Evolutionary conservation across 208 protist genomes (phyloP).

Genomic region (Crithidia brevicula): DNA sequence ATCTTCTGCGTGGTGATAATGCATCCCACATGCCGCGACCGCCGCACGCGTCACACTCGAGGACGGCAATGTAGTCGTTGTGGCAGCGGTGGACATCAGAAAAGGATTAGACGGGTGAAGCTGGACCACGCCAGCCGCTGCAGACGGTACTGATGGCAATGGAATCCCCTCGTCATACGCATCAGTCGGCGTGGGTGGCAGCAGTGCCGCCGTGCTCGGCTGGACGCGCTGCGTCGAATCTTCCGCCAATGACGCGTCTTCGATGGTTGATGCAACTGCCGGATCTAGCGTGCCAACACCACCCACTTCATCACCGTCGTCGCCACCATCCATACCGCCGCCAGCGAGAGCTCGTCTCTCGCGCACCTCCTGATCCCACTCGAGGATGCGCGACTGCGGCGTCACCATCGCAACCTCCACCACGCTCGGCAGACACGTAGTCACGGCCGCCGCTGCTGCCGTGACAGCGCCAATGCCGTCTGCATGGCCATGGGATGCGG

Average conservation of each 20-base stretch:
- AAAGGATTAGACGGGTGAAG: constrained; percentile 26
- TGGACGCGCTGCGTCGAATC: too few relatives aligned
- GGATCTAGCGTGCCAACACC: too few relatives aligned
- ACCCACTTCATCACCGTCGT: not conserved
- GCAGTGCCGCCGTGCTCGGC: too few relatives aligned
- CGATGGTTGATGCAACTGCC: too few relatives aligned
- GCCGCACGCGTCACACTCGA: not conserved
- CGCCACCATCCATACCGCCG: not conserved
- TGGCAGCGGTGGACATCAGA: not conserved
- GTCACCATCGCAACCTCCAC: not conserved
- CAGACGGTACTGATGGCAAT: too few relatives aligned
- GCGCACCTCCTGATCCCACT: constrained; percentile 19
- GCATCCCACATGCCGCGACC: not conserved
- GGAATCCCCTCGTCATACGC: too few relatives aligned
- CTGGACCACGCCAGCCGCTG: not conserved
- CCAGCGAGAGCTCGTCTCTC: too few relatives aligned
- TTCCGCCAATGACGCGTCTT: too few relatives aligned
- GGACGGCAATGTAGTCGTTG: not conserved
- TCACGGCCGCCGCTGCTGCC: not conserved
- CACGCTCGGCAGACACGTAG: not conserved
- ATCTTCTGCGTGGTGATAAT: not conserved
- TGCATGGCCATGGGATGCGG: too few relatives aligned
- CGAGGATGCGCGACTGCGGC: constrained; percentile 11
- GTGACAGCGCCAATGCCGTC: not conserved
- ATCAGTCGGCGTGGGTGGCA: too few relatives aligned